Evolutionary conservation across 2,329 filamentous ascomycete genomes (phyloP).

Genomic region (Teratosphaeria gauchensis): DNA sequence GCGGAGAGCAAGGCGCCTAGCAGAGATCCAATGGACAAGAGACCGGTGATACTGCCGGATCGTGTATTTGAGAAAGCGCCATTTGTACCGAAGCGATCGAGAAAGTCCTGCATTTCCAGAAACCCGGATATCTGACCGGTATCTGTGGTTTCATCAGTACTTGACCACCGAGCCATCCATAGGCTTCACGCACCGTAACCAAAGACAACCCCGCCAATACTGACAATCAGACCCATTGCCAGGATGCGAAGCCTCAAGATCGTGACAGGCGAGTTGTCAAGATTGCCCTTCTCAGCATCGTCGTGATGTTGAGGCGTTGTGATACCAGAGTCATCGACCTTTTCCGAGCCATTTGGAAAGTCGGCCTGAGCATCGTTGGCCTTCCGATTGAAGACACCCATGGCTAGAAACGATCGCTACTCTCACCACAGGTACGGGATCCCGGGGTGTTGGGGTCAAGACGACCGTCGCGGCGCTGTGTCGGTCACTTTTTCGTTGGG

Average conservation of each 20-base stretch:
- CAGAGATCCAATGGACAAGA: constrained; percentile 51
- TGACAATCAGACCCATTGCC: constrained; percentile 26
- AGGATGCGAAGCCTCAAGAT: constrained; percentile 22
- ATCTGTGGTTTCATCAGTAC: constrained; percentile 27
- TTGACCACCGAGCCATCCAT: constrained; percentile 2
- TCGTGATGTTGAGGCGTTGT: not conserved
- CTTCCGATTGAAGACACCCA: not conserved
- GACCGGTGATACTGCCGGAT: constrained; percentile 54
- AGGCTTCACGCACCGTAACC: constrained; percentile 16
- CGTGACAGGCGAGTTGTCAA: constrained; percentile 13
- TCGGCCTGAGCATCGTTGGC: not conserved
- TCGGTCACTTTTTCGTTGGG: not conserved
- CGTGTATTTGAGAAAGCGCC: constrained; percentile 48
- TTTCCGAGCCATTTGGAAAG: not conserved
- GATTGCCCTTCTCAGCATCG: constrained; percentile 14
- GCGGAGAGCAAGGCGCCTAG: constrained; percentile 50
- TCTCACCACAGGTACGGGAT: not conserved
- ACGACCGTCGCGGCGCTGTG: not conserved
- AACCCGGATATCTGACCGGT: constrained; percentile 54
- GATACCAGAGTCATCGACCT: not conserved
- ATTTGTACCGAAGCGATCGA: constrained; percentile 42
- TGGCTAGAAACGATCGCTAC: not conserved
- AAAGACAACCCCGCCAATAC: constrained; percentile 29
- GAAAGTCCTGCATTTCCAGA: constrained; percentile 50
- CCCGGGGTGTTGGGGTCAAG: not conserved